These are phyloP conservation scores for Candida dubliniensis DNA, from an alignment of 1,139 yeast genomes.

Conservation along the genomic window DNA sequence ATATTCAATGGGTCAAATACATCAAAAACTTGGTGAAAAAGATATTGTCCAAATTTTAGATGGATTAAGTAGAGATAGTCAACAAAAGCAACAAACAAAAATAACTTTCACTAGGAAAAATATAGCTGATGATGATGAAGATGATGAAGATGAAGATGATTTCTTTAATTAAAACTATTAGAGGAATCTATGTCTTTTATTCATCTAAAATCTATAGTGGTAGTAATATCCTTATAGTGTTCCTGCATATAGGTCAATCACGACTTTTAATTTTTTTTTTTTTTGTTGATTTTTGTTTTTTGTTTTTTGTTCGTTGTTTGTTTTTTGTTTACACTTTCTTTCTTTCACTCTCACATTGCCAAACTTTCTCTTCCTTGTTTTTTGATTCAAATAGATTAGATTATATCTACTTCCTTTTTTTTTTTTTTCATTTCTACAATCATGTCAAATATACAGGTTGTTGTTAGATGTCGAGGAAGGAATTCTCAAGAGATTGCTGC, in stretches of 20 bases:
- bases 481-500: constrained; percentile 68
- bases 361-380: too few relatives aligned
- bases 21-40: constrained; percentile 68
- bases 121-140: constrained; percentile 21
- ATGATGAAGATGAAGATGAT: constrained; percentile 32
- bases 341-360: too few relatives aligned
- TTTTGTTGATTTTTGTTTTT: too few relatives aligned
- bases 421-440: background rate
- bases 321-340: too few relatives aligned
- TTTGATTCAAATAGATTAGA: background rate
- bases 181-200: too few relatives aligned
- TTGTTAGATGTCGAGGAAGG: constrained; percentile 86
- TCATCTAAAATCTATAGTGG: too few relatives aligned
- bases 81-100: constrained; percentile 59
- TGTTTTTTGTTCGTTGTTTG: too few relatives aligned
- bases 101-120: constrained; percentile 43
- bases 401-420: too few relatives aligned
- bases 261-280: too few relatives aligned
- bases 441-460: constrained; percentile 68
- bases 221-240: too few relatives aligned
- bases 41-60: constrained; percentile 83
- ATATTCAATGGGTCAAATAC: constrained; percentile 77
- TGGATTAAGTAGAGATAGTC: constrained; percentile 79
- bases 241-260: constrained; percentile 2
- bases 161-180: constrained; percentile 26